Base-by-base conservation (phyloP, 768 basidiomycete genomes). In the Cubamyces sp. region DNA sequence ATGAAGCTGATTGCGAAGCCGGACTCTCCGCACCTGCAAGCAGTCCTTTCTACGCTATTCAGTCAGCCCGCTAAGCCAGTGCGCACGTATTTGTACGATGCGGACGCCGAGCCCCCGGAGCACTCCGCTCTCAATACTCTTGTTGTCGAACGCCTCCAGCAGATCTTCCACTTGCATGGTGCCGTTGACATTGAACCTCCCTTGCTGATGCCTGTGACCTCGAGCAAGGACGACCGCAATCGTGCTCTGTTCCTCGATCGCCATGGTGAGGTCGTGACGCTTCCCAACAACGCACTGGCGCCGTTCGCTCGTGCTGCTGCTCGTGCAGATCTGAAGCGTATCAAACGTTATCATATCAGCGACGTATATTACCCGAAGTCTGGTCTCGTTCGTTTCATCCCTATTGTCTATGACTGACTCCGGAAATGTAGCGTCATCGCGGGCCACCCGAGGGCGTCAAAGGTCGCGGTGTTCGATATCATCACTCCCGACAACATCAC, bases 151-250 rank as follows among this genome's bases (percentile, higher is more conserved):
- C 85, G 87, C 18, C 77, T 97, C 5, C 79, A 84, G 3, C 78
- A 87, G 1, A 87, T 95, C 18, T 96, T 96, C 74, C 85, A 88
- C 40, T 81, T 96, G 5, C 96, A 96, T 69, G 96, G 96, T 6
- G 95, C 96, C 3, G 85, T 96, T 1, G 87, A 94, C 64, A 88
- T 89, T 74, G 91, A 92, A 66, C 89, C 94, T 0, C 90, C 94
- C 0, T 74, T 96, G n/a, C 78, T 97, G 12, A 84, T 93, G 72
- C 95, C 91, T 0, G 79, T 85, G 1, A 79, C 84, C 50, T 81
- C 87, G 30, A 76, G 80, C 3, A 84, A 87, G 34, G 81, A 81
- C 43, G 72, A 74, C 41, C 56, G 61, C n/a, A 83, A 80, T 7
- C 84, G 87, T 28, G 91, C 90, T 2, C 78, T 86, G 6, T 86